A percentile compares a stretch with the other conserved stretches of the same genome.
These are phyloP conservation scores for Kodamaea anthophila DNA, from an alignment of 1,139 yeast species.

Conservation along the genomic window DNA sequence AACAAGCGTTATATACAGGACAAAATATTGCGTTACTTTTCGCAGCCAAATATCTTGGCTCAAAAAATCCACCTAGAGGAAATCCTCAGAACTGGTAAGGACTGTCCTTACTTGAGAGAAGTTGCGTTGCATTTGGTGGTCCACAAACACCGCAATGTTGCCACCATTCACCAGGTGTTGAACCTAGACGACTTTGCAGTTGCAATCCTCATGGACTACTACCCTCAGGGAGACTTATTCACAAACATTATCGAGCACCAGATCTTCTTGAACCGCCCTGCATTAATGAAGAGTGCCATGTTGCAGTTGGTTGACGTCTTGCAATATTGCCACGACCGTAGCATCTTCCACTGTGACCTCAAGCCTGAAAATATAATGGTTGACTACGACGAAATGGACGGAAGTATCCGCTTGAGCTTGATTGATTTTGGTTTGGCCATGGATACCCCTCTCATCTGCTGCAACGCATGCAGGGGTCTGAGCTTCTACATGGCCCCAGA, in stretches of 20 bases:
- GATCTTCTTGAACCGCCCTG: conserved; percentile 39
- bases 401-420: conserved; percentile 45
- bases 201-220: conserved; percentile 77
- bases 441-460: conserved; percentile 48
- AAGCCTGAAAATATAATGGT: conserved; percentile 87
- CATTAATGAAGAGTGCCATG: conserved; percentile 63
- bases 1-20: conserved; percentile 30
- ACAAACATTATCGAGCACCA: conserved; percentile 67
- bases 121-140: conserved; percentile 67
- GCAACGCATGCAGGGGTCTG: conserved; percentile 80
- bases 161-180: conserved; percentile 69
- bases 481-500: conserved; percentile 94
- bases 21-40: conserved; percentile 26
- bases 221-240: conserved; percentile 77
- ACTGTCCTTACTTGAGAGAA: conserved; percentile 54
- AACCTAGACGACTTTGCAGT: conserved; percentile 49
- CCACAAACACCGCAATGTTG: conserved; percentile 70
- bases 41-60: conserved; percentile 13
- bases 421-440: conserved; percentile 89
- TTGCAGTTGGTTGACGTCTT: conserved; percentile 71
- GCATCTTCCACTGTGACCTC: conserved; percentile 81
- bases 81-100: conserved; percentile 35
- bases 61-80: conserved; percentile 38
- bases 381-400: conserved; percentile 25
- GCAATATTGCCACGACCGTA: conserved; percentile 57